A percentile compares a stretch with the other conserved stretches of the same genome.
Evolutionary conservation across 73 alveolate genomes (phyloP).

Genomic region (Effrenium voratum): DNA sequence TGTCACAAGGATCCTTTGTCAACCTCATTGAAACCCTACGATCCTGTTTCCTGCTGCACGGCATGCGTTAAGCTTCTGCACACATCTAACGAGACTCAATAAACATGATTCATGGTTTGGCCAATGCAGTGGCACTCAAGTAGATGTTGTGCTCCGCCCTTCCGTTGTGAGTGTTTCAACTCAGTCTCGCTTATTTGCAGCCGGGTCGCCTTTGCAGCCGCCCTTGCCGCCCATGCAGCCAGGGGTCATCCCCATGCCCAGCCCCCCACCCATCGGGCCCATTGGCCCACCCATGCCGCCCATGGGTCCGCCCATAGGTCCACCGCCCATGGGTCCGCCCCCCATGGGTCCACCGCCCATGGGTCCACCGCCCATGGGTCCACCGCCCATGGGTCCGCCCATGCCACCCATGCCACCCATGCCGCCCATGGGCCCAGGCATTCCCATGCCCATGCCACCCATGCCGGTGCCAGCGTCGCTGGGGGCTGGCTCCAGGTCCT

Average conservation of each 20-base stretch:
- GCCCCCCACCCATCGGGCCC: constrained; percentile 31
- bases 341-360: background rate
- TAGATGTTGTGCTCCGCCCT: too few relatives aligned
- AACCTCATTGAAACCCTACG: background rate
- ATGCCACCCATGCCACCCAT: constrained; percentile 21
- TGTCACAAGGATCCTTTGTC: background rate
- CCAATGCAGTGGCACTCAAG: too few relatives aligned
- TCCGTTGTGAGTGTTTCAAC: too few relatives aligned
- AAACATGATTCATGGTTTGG: too few relatives aligned
- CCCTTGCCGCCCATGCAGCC: constrained; percentile 93
- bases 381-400: constrained; percentile 58
- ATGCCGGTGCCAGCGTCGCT: background rate
- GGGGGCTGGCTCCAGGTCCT: constrained; percentile 68
- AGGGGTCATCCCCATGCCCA: constrained; percentile 19
- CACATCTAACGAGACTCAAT: too few relatives aligned
- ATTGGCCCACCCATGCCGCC: constrained; percentile 63
- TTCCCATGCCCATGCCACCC: background rate
- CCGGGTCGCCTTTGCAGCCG: constrained; percentile 65
- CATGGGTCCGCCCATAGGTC: constrained; percentile 53
- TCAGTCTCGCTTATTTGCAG: too few relatives aligned
- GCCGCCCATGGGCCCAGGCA: too few relatives aligned
- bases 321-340: constrained; percentile 59
- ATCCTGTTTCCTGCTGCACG: background rate
- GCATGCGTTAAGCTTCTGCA: background rate
- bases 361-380: background rate